A percentile compares a stretch with the other conserved stretches of the same genome.
Conservation (phyloP, 2,329 filamentous ascomycete species). For the Myotisia sp. region DNA sequence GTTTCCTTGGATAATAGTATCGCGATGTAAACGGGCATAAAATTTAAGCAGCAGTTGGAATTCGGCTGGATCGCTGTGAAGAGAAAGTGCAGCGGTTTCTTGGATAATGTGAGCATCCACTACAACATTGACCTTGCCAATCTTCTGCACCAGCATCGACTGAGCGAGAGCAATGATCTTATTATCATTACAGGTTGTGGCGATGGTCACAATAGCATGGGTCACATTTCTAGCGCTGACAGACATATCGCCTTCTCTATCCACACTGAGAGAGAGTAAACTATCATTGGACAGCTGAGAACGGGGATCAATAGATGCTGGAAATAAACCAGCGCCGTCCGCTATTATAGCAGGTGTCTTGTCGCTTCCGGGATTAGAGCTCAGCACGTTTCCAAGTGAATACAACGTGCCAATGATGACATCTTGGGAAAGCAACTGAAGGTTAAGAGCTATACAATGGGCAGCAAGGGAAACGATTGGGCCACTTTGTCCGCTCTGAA, state of each 20-base stretch:
- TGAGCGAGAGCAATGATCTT: constrained; percentile 89
- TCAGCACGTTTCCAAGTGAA: constrained; percentile 88
- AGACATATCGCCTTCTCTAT: constrained; percentile 63
- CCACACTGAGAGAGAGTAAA: constrained; percentile 54
- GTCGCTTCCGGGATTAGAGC: constrained; percentile 47
- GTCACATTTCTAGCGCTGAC: constrained; percentile 75
- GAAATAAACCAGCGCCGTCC: constrained; percentile 31
- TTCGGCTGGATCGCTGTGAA: constrained; percentile 64
- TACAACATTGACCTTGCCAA: constrained; percentile 63
- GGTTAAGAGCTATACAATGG: constrained; percentile 66
- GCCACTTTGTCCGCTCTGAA: constrained; percentile 60
- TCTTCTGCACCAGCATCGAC: constrained; percentile 92
- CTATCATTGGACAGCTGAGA: constrained; percentile 22
- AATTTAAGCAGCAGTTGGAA: constrained; percentile 76
- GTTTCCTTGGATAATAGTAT: constrained; percentile 57
- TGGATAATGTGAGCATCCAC: constrained; percentile 78
- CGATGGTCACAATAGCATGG: constrained; percentile 87
- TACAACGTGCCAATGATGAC: constrained; percentile 90
- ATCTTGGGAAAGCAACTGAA: constrained; percentile 76
- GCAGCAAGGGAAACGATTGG: constrained; percentile 63
- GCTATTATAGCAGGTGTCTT: constrained; percentile 19
- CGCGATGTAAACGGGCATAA: constrained; percentile 59
- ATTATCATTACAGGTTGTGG: constrained; percentile 63
- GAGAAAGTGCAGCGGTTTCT: constrained; percentile 62
- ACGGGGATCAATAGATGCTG: constrained; percentile 32